These are phyloP conservation scores for Sequoiadendron giganteum DNA, from an alignment of 75 land plant species.

Conservation along the genomic window DNA sequence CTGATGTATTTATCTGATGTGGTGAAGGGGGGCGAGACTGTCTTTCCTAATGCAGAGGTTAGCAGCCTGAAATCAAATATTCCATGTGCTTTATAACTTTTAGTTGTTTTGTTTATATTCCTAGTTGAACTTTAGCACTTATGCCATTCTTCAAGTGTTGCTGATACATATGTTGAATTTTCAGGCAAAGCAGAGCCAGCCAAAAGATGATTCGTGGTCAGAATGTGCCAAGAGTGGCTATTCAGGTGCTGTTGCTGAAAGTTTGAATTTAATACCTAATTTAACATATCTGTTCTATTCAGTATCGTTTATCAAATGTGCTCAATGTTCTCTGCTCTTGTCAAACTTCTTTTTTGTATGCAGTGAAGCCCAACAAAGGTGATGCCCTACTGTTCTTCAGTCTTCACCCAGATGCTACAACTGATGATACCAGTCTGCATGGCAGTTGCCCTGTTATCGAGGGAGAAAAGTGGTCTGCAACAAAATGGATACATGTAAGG, in stretches of 20 bases:
- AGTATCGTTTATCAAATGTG: background rate
- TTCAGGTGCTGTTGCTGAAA: slow-evolving; percentile 41
- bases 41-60: slow-evolving; percentile 77
- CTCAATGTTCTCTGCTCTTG: background rate
- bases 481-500: slow-evolving; percentile 69
- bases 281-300: background rate
- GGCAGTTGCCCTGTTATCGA: slow-evolving; percentile 79
- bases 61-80: background rate
- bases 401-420: slow-evolving; percentile 44
- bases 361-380: slow-evolving; percentile 68
- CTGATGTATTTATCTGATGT: slow-evolving; percentile 84
- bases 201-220: slow-evolving; percentile 68
- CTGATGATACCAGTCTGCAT: slow-evolving; percentile 63
- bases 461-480: slow-evolving; percentile 92
- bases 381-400: slow-evolving; percentile 80
- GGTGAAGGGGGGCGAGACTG: slow-evolving; percentile 76
- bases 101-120: background rate
- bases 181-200: slow-evolving; percentile 24
- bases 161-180: background rate
- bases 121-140: background rate
- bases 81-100: background rate
- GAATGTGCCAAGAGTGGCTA: slow-evolving; percentile 73
- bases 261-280: background rate
- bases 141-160: background rate
- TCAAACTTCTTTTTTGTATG: slow-evolving; percentile 8